These are phyloP conservation scores for Acacia crassicarpa DNA, from an alignment of 306 rosid species.

Conservation along the genomic window DNA sequence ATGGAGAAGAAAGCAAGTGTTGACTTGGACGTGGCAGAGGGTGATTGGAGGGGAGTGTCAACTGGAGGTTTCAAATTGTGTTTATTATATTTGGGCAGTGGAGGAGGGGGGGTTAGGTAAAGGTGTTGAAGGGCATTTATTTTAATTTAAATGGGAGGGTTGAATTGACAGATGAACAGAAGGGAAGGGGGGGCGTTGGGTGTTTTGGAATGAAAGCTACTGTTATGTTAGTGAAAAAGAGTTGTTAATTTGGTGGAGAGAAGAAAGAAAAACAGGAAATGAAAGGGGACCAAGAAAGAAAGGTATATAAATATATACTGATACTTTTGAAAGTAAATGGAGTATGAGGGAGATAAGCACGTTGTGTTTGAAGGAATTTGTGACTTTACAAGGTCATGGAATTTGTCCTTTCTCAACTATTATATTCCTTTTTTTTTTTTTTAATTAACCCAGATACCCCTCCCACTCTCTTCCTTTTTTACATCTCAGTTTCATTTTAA, in stretches of 20 bases:
- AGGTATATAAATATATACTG: background rate
- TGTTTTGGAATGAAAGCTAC: background rate
- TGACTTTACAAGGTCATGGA: background rate
- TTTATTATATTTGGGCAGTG: background rate
- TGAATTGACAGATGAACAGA: background rate
- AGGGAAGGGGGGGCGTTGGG: background rate
- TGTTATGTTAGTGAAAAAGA: background rate
- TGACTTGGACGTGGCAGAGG: slow-evolving; percentile 42
- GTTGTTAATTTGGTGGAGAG: no score
- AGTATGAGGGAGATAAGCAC: background rate
- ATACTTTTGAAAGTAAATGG: background rate
- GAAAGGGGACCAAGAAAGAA: background rate
- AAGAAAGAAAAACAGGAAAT: background rate
- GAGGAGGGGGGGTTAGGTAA: background rate
- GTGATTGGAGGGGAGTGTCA: slow-evolving; percentile 33
- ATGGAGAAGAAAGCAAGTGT: slow-evolving; percentile 19
- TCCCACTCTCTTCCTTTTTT: background rate
- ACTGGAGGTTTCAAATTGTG: slow-evolving; percentile 33
- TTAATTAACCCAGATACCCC: background rate
- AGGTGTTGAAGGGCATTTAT: slow-evolving; percentile 1
- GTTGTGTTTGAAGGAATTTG: background rate
- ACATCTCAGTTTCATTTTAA: background rate
- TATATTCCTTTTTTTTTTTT: background rate
- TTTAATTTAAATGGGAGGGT: background rate
- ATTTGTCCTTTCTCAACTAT: background rate